Base-by-base conservation (phyloP, 1,284 basidiomycete genomes). In the Boletus hoseneyae region DNA sequence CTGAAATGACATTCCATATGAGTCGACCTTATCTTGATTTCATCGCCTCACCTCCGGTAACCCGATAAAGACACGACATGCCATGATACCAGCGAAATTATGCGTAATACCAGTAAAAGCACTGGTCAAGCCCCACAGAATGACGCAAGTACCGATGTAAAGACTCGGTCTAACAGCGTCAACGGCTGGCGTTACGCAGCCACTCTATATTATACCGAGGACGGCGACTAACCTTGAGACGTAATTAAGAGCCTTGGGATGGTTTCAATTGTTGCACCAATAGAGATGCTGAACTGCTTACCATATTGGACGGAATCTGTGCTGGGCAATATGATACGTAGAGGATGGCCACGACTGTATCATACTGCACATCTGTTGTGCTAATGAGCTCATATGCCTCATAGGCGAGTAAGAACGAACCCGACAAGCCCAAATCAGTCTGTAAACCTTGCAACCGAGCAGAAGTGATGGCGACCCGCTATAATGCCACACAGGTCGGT, bases 231-330 rank as follows among this genome's bases (percentile, higher is more conserved):
- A 32, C 30, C 30, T 13, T 15, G 30, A 15, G 13, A 15, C 30
- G 13, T 32, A 32, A 32, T 32, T 32, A 13, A 32, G 2, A 15
- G 13, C 13, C 30, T 32, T 12, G 15, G 2, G 27, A 32, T 15
- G 13, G 13, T 32, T 32, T 32, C 27, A 32, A 32, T 1, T 15
- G 13, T 6, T 32, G 30, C 30, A 32, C 13, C 13, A 32, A 32
- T 6, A 5, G 30, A 32, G 12, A 32, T 32, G 13, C 30, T 32
- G 4, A 32, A 6, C 13, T 32, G 30, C 68, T 21, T 49, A 79
- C 81, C 77, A 86, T 84, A 49, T 85, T 85, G 0, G 81, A 83
- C 3, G 82, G 83, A 40, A 85, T 76, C 59, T 85, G 81, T 8
- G 77, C 76, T 1, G 82, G 80, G 38, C 76, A 76, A 51, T 84